A percentile compares a stretch with the other conserved stretches of the same genome.
phyloP scores from a whole-genome alignment of 129 eudicot genomes.

The Ambrosia trifida region DNA sequence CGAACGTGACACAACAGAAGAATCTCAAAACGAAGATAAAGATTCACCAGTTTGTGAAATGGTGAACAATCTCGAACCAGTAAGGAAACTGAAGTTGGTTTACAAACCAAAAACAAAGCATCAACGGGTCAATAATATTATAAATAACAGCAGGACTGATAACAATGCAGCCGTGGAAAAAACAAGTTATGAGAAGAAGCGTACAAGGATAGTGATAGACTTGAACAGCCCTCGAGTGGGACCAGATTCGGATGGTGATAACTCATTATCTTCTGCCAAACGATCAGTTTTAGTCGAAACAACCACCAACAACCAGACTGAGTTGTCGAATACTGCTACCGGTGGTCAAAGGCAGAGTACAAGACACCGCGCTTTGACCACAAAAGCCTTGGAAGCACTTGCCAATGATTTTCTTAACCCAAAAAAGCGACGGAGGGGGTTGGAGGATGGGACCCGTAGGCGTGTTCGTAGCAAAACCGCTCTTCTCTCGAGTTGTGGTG shows the following conservation, averaged over 20 bases:
- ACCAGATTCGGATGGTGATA: constrained; percentile 20
- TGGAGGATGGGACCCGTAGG: constrained; percentile 27
- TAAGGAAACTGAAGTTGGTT: constrained; percentile 20
- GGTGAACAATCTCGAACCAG: neutral
- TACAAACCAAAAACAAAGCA: constrained; percentile 15
- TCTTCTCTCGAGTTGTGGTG: constrained; percentile 32
- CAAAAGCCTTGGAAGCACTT: constrained; percentile 57
- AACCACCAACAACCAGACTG: constrained; percentile 5
- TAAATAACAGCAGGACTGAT: neutral
- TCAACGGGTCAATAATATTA: neutral
- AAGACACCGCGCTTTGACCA: constrained; percentile 54
- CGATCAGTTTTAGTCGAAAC: constrained; percentile 13
- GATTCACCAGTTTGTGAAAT: too few relatives aligned
- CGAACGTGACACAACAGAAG: constrained; percentile 2
- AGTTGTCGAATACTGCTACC: neutral
- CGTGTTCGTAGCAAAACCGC: constrained; percentile 40
- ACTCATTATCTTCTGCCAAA: constrained; percentile 2
- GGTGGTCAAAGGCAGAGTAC: constrained; percentile 54
- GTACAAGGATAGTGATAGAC: constrained; percentile 32
- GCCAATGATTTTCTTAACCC: constrained; percentile 40
- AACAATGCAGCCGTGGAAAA: constrained; percentile 15
- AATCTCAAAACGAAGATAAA: constrained; percentile 2
- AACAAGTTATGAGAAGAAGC: constrained; percentile 4
- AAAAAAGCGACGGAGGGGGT: constrained; percentile 34
- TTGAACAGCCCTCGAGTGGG: constrained; percentile 43